Conservation (phyloP, 176 grass and related monocot genomes). For the Areca catechu region DNA sequence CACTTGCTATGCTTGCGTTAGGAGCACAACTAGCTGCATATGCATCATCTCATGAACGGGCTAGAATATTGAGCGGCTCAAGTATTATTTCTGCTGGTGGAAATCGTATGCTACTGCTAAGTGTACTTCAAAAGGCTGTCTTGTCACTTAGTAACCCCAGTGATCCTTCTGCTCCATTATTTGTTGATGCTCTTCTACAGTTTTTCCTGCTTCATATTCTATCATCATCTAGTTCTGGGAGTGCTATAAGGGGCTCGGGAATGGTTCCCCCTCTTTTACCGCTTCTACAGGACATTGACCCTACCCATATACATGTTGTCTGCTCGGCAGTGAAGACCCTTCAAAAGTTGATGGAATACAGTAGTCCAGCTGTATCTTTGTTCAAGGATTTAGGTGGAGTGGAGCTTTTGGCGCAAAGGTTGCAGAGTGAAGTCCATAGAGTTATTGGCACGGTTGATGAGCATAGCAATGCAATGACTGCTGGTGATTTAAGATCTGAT, state of each 20-base stretch:
- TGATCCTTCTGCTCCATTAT: slow-evolving; percentile 75
- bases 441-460: slow-evolving; percentile 55
- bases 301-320: slow-evolving; percentile 74
- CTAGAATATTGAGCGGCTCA: slow-evolving; percentile 81
- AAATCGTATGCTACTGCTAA: slow-evolving; percentile 89
- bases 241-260: slow-evolving; percentile 76
- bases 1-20: slow-evolving; percentile 91
- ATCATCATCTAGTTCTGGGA: slow-evolving; percentile 90
- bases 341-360: slow-evolving; percentile 96
- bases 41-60: slow-evolving; percentile 93
- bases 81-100: slow-evolving; percentile 82
- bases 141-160: slow-evolving; percentile 66
- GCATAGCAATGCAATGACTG: slow-evolving; percentile 32
- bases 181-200: slow-evolving; percentile 92
- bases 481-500: slow-evolving; percentile 58
- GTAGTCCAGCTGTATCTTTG: slow-evolving; percentile 76
- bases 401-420: slow-evolving; percentile 69
- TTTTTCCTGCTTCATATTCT: slow-evolving; percentile 98
- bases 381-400: slow-evolving; percentile 97
- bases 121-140: slow-evolving; percentile 93
- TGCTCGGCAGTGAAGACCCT: slow-evolving; percentile 88
- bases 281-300: slow-evolving; percentile 82
- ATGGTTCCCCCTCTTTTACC: slow-evolving; percentile 87
- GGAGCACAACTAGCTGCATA: slow-evolving; percentile 91
- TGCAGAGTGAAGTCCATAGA: slow-evolving; percentile 80